Conservation (phyloP, 2,329 filamentous ascomycete species). For the Trichoderma citrinoviride region DNA sequence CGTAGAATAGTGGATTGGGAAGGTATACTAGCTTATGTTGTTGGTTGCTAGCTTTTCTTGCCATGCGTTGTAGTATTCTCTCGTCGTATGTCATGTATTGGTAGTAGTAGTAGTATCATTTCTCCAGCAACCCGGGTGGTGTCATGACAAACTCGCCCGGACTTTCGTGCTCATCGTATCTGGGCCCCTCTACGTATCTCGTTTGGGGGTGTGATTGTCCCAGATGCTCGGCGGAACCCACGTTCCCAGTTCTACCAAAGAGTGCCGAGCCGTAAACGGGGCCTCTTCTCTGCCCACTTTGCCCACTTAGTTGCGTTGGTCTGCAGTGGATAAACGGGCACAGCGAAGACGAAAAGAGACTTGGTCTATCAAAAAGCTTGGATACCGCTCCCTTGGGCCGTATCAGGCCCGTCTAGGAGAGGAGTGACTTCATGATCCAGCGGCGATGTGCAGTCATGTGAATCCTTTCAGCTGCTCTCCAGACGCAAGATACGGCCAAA, state of each 20-base stretch:
- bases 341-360: neutral
- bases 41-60: neutral
- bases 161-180: neutral
- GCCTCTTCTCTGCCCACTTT: neutral
- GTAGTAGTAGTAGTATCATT: neutral
- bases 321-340: neutral
- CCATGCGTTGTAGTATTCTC: no score
- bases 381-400: neutral
- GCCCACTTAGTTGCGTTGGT: constrained; percentile 6
- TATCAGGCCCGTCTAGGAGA: neutral
- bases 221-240: neutral
- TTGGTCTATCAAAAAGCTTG: neutral
- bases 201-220: neutral
- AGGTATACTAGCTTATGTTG: neutral
- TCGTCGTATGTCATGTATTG: neutral
- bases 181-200: no score
- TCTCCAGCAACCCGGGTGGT: no score
- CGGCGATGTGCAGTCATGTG: neutral
- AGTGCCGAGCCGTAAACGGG: constrained; percentile 4
- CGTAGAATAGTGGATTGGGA: neutral
- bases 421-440: neutral
- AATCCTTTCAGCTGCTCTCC: neutral
- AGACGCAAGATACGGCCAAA: neutral
- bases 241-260: neutral
- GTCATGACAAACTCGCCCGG: no score